These are phyloP conservation scores for Ganoderma meredithae DNA, from an alignment of 1,284 basidiomycete species.

Conservation along the genomic window DNA sequence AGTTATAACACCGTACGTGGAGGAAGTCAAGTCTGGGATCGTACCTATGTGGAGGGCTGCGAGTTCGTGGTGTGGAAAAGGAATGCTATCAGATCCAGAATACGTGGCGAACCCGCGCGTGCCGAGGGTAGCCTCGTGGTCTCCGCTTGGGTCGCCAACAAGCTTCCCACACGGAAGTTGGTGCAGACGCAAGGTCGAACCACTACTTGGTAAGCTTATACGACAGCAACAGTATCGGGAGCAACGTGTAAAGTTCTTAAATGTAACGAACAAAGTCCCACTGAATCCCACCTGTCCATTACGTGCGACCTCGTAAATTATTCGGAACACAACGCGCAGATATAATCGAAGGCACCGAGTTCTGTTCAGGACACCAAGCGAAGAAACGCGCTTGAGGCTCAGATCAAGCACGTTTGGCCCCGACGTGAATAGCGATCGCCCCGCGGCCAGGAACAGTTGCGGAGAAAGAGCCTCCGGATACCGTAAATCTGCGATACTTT, in stretches of 20 bases:
- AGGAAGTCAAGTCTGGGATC: neutral
- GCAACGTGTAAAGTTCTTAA: neutral
- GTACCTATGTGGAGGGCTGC: neutral
- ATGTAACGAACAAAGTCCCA: neutral
- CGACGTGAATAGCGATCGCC: slow-evolving; percentile 67
- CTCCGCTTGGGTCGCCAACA: neutral
- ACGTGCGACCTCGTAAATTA: neutral
- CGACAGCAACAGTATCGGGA: neutral
- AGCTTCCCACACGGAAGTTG: neutral
- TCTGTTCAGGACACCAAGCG: no score
- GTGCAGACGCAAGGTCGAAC: neutral
- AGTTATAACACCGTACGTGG: no score
- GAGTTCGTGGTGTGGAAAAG: neutral
- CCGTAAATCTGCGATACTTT: slow-evolving; percentile 51
- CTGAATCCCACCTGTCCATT: neutral
- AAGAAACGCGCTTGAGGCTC: neutral
- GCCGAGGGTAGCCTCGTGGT: neutral
- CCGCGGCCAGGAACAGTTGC: slow-evolving; percentile 59
- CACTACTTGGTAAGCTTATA: neutral
- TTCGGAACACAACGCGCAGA: no score
- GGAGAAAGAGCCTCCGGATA: slow-evolving; percentile 59
- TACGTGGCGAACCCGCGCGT: neutral
- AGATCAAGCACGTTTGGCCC: slow-evolving; percentile 39
- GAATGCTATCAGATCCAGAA: neutral
- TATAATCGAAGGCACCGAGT: no score